Percentiles rank a stretch among this genome's conserved stretches.
Conservation (phyloP, 495 filamentous ascomycete species). For the Aspergillus haitiensis region DNA sequence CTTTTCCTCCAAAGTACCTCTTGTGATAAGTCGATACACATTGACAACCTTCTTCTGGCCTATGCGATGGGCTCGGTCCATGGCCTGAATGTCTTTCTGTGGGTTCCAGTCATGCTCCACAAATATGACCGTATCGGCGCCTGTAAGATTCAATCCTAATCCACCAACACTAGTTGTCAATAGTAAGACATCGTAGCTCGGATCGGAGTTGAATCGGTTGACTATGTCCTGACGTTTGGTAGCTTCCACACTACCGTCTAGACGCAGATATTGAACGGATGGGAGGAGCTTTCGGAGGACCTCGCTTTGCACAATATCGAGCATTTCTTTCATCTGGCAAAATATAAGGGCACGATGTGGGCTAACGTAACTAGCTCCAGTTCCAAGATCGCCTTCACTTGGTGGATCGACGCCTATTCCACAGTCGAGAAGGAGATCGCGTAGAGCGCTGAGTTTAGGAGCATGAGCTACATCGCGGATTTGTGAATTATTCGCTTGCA, state of each 20-base stretch:
- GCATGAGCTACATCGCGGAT: constrained; percentile 86
- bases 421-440: constrained; percentile 89
- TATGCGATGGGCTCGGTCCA: constrained; percentile 98
- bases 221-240: constrained; percentile 92
- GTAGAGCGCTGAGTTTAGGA: constrained; percentile 85
- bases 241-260: constrained; percentile 89
- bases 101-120: constrained; percentile 99
- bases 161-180: constrained; percentile 94
- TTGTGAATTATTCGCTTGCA: constrained; percentile 66
- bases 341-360: constrained; percentile 95
- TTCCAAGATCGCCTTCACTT: constrained; percentile 57
- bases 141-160: constrained; percentile 90
- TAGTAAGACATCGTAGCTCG: constrained; percentile 88
- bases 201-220: constrained; percentile 97
- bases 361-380: constrained; percentile 78
- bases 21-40: constrained; percentile 94
- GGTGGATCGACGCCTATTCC: constrained; percentile 75
- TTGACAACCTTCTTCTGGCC: constrained; percentile 99
- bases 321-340: constrained; percentile 99
- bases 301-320: constrained; percentile 94
- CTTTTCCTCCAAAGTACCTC: constrained; percentile 97
- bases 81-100: constrained; percentile 96
- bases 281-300: constrained; percentile 85
- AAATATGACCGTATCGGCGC: constrained; percentile 97
- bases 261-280: constrained; percentile 80